phyloP scores from a whole-genome alignment of 768 basidiomycete genomes.

The Xerocomus potaroensis region DNA sequence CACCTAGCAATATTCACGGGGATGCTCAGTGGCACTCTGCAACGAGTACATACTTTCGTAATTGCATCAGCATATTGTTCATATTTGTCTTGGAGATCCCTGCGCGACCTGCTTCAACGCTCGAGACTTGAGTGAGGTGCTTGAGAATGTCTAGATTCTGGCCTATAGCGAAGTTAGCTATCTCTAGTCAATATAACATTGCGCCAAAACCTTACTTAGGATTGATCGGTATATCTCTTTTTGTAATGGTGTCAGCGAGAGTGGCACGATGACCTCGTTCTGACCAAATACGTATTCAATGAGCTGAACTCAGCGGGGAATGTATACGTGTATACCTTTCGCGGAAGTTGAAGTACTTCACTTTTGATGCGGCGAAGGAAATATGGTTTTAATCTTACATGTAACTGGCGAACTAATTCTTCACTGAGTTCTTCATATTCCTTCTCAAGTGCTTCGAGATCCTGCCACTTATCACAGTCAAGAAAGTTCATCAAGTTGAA shows the following conservation, averaged over 20 bases:
- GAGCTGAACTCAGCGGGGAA: neutral
- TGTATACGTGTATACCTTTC: constrained; percentile 57
- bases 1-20: constrained; percentile 46
- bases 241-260: constrained; percentile 83
- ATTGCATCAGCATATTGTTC: constrained; percentile 84
- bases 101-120: constrained; percentile 28
- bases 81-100: constrained; percentile 49
- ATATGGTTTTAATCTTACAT: constrained; percentile 76
- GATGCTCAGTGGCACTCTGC: neutral
- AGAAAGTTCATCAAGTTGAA: constrained; percentile 98
- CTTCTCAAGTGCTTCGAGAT: constrained; percentile 69
- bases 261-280: constrained; percentile 91
- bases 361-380: constrained; percentile 93
- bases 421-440: constrained; percentile 76
- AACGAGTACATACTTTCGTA: constrained; percentile 62
- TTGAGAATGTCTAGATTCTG: constrained; percentile 67
- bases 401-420: constrained; percentile 76
- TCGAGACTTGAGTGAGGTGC: constrained; percentile 47
- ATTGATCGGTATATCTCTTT: constrained; percentile 86
- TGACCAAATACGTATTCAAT: constrained; percentile 26
- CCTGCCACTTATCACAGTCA: constrained; percentile 68
- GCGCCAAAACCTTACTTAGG: constrained; percentile 47
- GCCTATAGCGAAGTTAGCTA: constrained; percentile 38
- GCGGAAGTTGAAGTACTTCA: constrained; percentile 87
- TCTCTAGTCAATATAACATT: constrained; percentile 16